Evolutionary conservation across 1,284 basidiomycete genomes (phyloP).

Genomic region (Fomitopsis palustris): DNA sequence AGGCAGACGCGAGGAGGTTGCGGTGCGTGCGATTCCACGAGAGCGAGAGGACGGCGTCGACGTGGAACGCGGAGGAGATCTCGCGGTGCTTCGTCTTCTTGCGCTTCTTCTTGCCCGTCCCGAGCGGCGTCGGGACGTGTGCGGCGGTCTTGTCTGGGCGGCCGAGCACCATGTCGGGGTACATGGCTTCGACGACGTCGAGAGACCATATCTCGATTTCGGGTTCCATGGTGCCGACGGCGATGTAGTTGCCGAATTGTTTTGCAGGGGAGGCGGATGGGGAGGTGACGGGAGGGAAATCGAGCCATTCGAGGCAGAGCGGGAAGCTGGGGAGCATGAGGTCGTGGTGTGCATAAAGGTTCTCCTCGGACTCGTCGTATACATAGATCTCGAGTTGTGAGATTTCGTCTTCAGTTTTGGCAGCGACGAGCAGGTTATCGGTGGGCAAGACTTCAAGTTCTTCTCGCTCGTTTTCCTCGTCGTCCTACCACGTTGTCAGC

Average conservation of each 20-base stretch:
- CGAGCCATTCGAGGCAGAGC: conserved; percentile 98
- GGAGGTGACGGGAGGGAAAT: conserved; percentile 74
- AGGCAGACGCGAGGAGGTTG: conserved; percentile 89
- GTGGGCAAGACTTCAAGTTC: conserved; percentile 88
- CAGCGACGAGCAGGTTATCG: conserved; percentile 90
- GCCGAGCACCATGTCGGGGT: conserved; percentile 90
- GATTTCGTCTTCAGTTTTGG: conserved; percentile 96
- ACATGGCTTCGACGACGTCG: conserved; percentile 92
- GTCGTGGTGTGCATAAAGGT: conserved; percentile 97
- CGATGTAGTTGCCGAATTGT: conserved; percentile 85
- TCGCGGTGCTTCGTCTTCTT: conserved; percentile 80
- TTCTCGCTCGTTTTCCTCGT: conserved; percentile 82
- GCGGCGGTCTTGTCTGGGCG: conserved; percentile 82
- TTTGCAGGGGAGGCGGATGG: conserved; percentile 36
- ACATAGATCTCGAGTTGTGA: conserved; percentile 95
- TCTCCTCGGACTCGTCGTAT: conserved; percentile 90
- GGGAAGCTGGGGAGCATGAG: conserved; percentile 97
- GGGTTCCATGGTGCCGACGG: conserved; percentile 95
- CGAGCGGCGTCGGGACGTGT: conserved; percentile 72
- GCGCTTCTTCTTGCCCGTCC: conserved; percentile 93
- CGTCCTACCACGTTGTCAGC: conserved; percentile 42
- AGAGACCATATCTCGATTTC: conserved; percentile 99
- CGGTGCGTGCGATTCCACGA: conserved; percentile 91
- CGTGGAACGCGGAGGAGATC: conserved; percentile 75
- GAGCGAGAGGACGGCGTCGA: conserved; percentile 89